phyloP scores from a whole-genome alignment of 2,329 filamentous ascomycete species.

The Cryoendolithus antarcticus region DNA sequence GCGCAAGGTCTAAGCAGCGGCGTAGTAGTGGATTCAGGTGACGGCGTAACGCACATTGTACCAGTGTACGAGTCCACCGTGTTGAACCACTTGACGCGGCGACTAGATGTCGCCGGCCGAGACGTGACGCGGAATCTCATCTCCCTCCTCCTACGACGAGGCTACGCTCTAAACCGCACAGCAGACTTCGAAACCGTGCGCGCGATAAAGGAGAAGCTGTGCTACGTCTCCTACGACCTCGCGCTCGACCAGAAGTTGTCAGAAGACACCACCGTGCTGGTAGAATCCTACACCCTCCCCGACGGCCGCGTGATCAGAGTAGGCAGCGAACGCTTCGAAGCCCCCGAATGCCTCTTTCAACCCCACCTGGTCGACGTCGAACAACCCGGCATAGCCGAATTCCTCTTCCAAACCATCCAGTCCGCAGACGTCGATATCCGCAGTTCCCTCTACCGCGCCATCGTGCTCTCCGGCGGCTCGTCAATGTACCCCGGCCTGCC shows the following conservation, averaged over 20 bases:
- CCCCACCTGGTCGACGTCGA: slow-evolving; percentile 96
- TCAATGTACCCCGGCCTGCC: slow-evolving; percentile 98
- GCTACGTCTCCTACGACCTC: slow-evolving; percentile 97
- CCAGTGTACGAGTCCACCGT: slow-evolving; percentile 98
- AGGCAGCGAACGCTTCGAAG: slow-evolving; percentile 93
- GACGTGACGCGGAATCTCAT: slow-evolving; percentile 99
- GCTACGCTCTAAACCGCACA: slow-evolving; percentile 93
- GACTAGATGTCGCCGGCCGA: slow-evolving; percentile 87
- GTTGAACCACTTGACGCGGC: slow-evolving; percentile 87
- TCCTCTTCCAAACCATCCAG: slow-evolving; percentile 98
- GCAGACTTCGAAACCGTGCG: slow-evolving; percentile 98
- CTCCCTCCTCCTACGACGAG: slow-evolving; percentile 79
- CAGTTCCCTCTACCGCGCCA: slow-evolving; percentile 88
- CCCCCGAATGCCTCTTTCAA: slow-evolving; percentile 96
- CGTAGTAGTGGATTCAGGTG: slow-evolving; percentile 97
- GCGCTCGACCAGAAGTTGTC: slow-evolving; percentile 91
- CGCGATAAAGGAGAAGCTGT: slow-evolving; percentile 99
- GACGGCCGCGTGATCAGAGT: slow-evolving; percentile 94
- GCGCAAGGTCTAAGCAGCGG: slow-evolving; percentile 75
- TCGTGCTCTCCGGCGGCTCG: slow-evolving; percentile 89
- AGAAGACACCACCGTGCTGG: slow-evolving; percentile 92
- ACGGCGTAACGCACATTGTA: slow-evolving; percentile 96
- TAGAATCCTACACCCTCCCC: slow-evolving; percentile 94
- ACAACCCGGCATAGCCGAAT: slow-evolving; percentile 90
- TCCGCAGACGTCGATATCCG: slow-evolving; percentile 89